Conservation (phyloP, 768 basidiomycete genomes). For the Amyloporia xantha region DNA sequence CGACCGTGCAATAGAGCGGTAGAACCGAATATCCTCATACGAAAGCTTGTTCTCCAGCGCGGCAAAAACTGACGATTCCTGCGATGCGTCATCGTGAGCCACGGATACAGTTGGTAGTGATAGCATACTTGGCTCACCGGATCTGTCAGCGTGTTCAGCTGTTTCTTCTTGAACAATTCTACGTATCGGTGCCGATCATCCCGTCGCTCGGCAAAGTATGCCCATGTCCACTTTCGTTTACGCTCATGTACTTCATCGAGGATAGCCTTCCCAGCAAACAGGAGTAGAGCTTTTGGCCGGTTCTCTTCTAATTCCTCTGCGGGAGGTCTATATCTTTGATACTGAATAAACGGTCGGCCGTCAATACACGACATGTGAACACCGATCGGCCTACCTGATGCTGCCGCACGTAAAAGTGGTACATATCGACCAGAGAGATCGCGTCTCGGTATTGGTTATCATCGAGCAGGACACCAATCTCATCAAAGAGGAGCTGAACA, state of each 20-base stretch:
- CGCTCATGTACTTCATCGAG: constrained; percentile 77
- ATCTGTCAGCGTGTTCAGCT: constrained; percentile 44
- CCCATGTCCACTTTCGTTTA: constrained; percentile 86
- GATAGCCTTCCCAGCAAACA: constrained; percentile 77
- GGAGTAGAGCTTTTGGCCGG: constrained; percentile 59
- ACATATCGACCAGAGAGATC: constrained; percentile 92
- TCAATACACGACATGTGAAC: not conserved
- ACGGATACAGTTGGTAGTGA: not conserved
- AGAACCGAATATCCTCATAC: constrained; percentile 96
- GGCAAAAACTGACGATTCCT: constrained; percentile 53
- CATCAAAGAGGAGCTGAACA: constrained; percentile 81
- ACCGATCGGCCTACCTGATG: constrained; percentile 49
- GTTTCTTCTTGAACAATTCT: constrained; percentile 73
- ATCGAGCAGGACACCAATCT: constrained; percentile 88
- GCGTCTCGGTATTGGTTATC: constrained; percentile 91
- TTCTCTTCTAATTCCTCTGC: constrained; percentile 55
- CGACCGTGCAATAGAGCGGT: constrained; percentile 90
- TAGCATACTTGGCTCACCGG: constrained; percentile 38
- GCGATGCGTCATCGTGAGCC: not conserved
- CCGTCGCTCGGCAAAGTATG: constrained; percentile 79
- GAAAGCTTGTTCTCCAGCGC: constrained; percentile 74
- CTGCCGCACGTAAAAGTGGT: constrained; percentile 87
- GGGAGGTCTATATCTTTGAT: constrained; percentile 72
- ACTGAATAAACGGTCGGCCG: constrained; percentile 38
- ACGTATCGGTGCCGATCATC: constrained; percentile 86